Conservation (phyloP, 257 asterid genomes). For the Thymus quinquecostatus region DNA sequence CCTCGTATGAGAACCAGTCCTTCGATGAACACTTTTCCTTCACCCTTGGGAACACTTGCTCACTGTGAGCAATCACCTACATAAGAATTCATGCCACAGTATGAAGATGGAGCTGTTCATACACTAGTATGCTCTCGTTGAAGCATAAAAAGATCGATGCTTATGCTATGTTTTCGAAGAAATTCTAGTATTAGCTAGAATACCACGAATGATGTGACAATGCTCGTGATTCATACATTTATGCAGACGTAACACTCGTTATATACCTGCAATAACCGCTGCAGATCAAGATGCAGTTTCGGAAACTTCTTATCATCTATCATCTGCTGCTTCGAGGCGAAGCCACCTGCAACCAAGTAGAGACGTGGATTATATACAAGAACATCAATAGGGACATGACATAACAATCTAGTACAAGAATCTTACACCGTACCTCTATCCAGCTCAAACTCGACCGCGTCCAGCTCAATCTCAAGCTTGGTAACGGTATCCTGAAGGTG, state of each 20-base stretch:
- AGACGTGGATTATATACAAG: neutral
- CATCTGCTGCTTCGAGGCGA: constrained; percentile 83
- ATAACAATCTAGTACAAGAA: too few species aligned
- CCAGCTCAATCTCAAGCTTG: constrained; percentile 89
- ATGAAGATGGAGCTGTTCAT: too few species aligned
- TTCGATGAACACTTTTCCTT: constrained; percentile 83
- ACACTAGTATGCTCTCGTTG: too few species aligned
- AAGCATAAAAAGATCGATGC: too few species aligned
- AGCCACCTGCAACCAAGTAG: constrained; percentile 62
- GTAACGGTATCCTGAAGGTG: constrained; percentile 93
- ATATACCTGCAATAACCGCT: constrained; percentile 86
- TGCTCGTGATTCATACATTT: too few species aligned
- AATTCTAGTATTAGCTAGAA: too few species aligned
- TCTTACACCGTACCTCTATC: constrained; percentile 64
- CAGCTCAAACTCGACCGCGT: constrained; percentile 75
- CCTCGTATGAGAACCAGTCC: constrained; percentile 82
- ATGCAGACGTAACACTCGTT: too few species aligned
- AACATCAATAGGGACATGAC: neutral
- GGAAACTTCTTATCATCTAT: constrained; percentile 87
- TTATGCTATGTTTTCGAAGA: too few species aligned
- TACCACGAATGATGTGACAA: too few species aligned
- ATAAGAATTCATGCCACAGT: neutral
- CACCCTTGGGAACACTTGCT: constrained; percentile 92
- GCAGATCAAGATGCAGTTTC: constrained; percentile 89
- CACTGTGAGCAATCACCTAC: constrained; percentile 92